Conservation (phyloP, 768 basidiomycete species). For the Suillus weaverae region DNA sequence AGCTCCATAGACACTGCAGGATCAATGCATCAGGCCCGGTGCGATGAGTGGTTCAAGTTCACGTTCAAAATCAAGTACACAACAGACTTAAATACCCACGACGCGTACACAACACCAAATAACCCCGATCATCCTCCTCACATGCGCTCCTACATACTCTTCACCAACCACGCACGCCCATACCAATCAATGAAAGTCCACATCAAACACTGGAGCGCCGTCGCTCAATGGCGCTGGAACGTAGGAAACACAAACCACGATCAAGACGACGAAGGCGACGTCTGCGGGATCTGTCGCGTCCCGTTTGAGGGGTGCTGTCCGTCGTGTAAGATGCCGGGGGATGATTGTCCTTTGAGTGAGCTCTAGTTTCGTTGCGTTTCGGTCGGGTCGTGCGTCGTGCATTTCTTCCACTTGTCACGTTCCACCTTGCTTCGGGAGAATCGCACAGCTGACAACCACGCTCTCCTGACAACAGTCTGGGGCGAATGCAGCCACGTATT, state of each 20-base stretch:
- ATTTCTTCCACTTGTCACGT: conserved; percentile 2
- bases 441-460: neutral
- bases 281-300: conserved; percentile 88
- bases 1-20: neutral
- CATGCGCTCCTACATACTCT: neutral
- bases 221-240: conserved; percentile 91
- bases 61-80: neutral
- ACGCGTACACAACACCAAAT: conserved; percentile 3
- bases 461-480: conserved; percentile 63
- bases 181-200: conserved; percentile 65
- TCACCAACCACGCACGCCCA: neutral
- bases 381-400: neutral
- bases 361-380: conserved; percentile 19
- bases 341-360: conserved; percentile 90
- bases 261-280: conserved; percentile 54
- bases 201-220: conserved; percentile 84
- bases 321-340: conserved; percentile 93
- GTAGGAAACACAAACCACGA: conserved; percentile 32
- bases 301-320: conserved; percentile 96
- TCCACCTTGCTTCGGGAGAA: neutral
- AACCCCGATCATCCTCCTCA: neutral
- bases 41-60: neutral
- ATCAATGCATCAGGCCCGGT: neutral
- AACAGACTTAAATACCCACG: neutral
- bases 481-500: conserved; percentile 97